A percentile compares a stretch with the other conserved stretches of the same genome.
These are phyloP conservation scores for Handroanthus guayacan DNA, from an alignment of 257 asterid species.

Conservation along the genomic window DNA sequence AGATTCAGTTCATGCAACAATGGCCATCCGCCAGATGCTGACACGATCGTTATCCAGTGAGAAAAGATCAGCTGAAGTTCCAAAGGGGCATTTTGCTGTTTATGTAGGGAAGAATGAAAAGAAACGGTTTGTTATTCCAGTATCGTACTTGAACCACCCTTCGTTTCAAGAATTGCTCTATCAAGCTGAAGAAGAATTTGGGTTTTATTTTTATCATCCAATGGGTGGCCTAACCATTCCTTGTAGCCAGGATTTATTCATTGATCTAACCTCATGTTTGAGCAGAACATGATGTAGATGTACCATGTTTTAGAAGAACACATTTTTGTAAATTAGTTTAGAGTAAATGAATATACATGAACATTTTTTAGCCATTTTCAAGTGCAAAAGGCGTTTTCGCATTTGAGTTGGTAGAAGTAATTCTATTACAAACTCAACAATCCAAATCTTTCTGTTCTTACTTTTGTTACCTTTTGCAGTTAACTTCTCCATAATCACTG, in stretches of 20 bases:
- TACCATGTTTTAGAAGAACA: neutral
- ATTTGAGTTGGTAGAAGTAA: neutral
- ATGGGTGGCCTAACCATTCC: neutral
- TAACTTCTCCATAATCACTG: no score
- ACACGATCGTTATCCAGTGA: constrained; percentile 35
- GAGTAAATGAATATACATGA: neutral
- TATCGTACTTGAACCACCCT: constrained; percentile 39
- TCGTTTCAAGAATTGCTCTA: constrained; percentile 31
- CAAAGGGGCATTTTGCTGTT: neutral
- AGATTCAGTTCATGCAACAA: constrained; percentile 6
- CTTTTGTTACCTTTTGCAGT: neutral
- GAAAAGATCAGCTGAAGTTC: constrained; percentile 5
- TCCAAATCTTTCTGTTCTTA: neutral
- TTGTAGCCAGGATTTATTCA: neutral
- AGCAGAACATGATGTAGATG: constrained; percentile 3
- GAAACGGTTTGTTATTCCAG: constrained; percentile 25
- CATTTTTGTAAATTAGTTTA: neutral
- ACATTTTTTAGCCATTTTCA: neutral
- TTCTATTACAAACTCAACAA: neutral
- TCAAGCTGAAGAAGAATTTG: constrained; percentile 30
- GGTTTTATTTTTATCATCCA: neutral
- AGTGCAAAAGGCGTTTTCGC: neutral
- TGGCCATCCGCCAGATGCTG: constrained; percentile 49
- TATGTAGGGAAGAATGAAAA: neutral
- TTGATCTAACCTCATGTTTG: neutral